Evolutionary conservation across 2,329 filamentous ascomycete species (phyloP).

Genomic region (Colletotrichum tropicale): DNA sequence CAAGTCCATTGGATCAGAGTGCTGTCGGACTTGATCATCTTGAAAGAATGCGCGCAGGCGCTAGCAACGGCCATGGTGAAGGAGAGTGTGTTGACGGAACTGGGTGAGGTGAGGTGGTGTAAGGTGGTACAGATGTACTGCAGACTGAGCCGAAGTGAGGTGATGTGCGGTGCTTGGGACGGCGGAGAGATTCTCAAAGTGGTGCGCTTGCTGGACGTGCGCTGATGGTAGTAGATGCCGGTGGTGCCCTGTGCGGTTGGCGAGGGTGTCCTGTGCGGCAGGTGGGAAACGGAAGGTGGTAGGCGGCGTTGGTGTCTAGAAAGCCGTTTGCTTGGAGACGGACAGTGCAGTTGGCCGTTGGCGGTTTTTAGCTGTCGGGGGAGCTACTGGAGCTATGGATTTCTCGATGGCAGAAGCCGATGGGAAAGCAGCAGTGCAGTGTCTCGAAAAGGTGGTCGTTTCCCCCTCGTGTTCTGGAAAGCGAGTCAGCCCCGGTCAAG

Average conservation of each 20-base stretch:
- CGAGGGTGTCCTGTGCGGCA: not conserved
- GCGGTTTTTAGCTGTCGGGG: not conserved
- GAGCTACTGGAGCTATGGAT: not conserved
- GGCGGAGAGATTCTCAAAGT: not conserved
- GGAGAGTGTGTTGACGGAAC: not conserved
- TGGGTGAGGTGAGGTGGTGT: not conserved
- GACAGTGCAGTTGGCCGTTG: not conserved
- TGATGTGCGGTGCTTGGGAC: not conserved
- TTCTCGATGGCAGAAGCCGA: not conserved
- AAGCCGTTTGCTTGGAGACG: not conserved
- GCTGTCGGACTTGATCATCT: constrained; percentile 70
- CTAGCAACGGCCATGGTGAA: constrained; percentile 56
- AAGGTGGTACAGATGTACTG: not conserved
- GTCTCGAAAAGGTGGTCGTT: not conserved
- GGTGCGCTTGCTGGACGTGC: not conserved
- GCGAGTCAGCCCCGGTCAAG: not conserved
- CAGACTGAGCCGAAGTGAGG: not conserved
- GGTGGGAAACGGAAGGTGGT: not conserved
- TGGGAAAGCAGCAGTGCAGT: not conserved
- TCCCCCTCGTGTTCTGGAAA: not conserved
- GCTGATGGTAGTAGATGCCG: not conserved
- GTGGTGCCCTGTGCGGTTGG: not conserved
- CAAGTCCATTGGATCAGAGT: constrained; percentile 71
- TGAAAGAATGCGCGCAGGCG: constrained; percentile 67
- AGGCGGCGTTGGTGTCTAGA: not conserved